These are phyloP conservation scores for Kodamaea fungicola DNA, from an alignment of 1,139 yeast genomes.

Conservation along the genomic window DNA sequence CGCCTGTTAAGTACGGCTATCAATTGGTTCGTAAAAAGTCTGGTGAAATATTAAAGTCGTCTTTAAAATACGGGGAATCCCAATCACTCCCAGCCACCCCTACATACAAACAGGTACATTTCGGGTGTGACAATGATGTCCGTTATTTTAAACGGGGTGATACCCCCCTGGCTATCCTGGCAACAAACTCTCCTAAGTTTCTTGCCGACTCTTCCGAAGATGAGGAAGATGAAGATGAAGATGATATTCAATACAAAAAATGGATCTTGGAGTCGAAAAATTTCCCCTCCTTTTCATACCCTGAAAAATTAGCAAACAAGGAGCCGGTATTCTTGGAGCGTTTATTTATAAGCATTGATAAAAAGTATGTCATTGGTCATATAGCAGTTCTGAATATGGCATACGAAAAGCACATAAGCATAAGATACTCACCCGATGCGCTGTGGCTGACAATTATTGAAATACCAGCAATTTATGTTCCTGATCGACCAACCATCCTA, in stretches of 20 bases:
- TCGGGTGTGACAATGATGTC: conserved; percentile 64
- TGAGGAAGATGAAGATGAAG: conserved; percentile 21
- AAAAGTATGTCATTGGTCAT: conserved; percentile 60
- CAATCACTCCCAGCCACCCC: conserved; percentile 75
- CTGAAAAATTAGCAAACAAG: conserved; percentile 33
- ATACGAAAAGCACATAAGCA: conserved; percentile 58
- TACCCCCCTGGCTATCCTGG: conserved; percentile 72
- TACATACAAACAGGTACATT: conserved; percentile 72
- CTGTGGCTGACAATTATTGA: conserved; percentile 70
- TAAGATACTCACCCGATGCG: conserved; percentile 64
- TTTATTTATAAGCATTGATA: conserved; percentile 56
- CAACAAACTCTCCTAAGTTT: conserved; percentile 55
- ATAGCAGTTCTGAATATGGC: conserved; percentile 70
- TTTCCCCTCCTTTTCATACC: conserved; percentile 40
- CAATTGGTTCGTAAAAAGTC: conserved; percentile 64
- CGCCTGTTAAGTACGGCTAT: conserved; percentile 6
- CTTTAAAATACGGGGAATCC: conserved; percentile 49
- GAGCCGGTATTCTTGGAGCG: conserved; percentile 61
- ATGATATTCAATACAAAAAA: conserved; percentile 11
- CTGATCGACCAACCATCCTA: conserved; percentile 54
- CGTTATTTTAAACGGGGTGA: conserved; percentile 71
- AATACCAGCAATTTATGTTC: conserved; percentile 60
- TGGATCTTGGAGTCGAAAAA: conserved; percentile 56
- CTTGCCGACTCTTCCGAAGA: conserved; percentile 19
- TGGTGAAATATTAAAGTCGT: conserved; percentile 77